Evolutionary conservation across 768 basidiomycete species (phyloP), one percentile per base, ranked within the genome.

Genomic region (Leucocoprinus leucothites): DNA sequence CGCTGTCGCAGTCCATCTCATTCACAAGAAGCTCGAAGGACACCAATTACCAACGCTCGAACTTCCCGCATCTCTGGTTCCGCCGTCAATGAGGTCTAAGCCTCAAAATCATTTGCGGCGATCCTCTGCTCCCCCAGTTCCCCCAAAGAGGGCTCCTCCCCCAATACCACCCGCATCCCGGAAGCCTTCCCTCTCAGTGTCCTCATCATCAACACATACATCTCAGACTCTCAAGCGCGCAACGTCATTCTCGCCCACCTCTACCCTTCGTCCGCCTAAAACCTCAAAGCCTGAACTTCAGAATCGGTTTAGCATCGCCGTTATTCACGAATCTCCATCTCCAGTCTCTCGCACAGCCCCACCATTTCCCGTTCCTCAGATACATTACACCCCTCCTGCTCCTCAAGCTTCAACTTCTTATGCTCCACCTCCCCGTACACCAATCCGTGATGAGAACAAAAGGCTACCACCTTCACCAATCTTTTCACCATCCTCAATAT

Each of bases 1-100:
- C 53, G 67, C 67, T 0, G 61, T 75, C 14, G 71, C 71, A 2
- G 61, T 75, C 58, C 67, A 75, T 59, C 61, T 75, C 22, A 65
- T 72, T 19, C 66, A 70, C 40, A 65, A 62, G 38, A 65, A 60
- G 51, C 56, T 69, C 16, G 64, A 63, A 31, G 74, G 74, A 8
- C 62, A 62, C 45, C 66, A 68, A 21, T 51, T 74, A 22, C 74
- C 75, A 3, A 52, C 53, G 9, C 26, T 56, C 28, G 57, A 62
- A 24, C 62, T 74, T 21, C 68, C 75, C n/a, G n/a, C 51, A 1
- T 67, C 69, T 16, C 50, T 76, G 2, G 62, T 69, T 42, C 69
- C 70, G 16, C 69, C 69, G 9, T 65, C 67, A 2, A 53, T 68
- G 14, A 60, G 62, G n/a, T 57, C 64, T 44, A 58, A 58, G 21